Base-by-base conservation (phyloP, 2,329 filamentous ascomycete species). In the Colletotrichum orbiculare region DNA sequence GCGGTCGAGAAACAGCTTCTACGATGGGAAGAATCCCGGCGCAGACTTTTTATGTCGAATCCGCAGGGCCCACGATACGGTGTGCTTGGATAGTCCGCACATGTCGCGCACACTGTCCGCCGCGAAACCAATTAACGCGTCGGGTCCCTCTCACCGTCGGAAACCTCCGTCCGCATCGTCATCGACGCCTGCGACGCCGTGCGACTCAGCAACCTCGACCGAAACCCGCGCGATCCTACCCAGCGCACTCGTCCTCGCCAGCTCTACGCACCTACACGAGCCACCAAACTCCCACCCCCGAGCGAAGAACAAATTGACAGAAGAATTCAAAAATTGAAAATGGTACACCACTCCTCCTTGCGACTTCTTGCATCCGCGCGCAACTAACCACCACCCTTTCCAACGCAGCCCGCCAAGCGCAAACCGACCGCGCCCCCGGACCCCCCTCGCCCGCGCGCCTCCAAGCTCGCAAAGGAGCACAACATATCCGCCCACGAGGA, bases 401-500 rank as follows among this genome's bases (percentile, higher is more conserved):
- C 58, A 43, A 11, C 53, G 13, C 71, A 87, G 83, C 84, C 85
- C 69, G 81, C 84, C n/a, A 85, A 85, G 75, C 84, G 85, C 71
- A 85, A 83, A 72, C 70, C 78, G 5, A 58, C 74, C 8, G 61
- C 74, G 11, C 72, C 80, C 38, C 77, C 57, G 41, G 70, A 73
- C 54, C 74, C 68, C 73, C 55, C 67, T 57, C 59, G 54, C 64
- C 79, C 82, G 60, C 91, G 91, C 68, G 89, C 88, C 73, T 97
- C 94, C 64, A 96, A 94, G 77, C 92, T 97, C 71, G 95, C 95
- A 37, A 95, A 94, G 79, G 93, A 97, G 74, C 89, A 97, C 84
- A 90, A 94, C 76, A 88, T 98, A 73, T 90, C 88, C 12, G 91
- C 89, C 45, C 88, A 91, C 69, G 91, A 97, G 79, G 95, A 98